phyloP scores from a whole-genome alignment of 2,329 filamentous ascomycete species.

The Clarireedia hainanense region DNA sequence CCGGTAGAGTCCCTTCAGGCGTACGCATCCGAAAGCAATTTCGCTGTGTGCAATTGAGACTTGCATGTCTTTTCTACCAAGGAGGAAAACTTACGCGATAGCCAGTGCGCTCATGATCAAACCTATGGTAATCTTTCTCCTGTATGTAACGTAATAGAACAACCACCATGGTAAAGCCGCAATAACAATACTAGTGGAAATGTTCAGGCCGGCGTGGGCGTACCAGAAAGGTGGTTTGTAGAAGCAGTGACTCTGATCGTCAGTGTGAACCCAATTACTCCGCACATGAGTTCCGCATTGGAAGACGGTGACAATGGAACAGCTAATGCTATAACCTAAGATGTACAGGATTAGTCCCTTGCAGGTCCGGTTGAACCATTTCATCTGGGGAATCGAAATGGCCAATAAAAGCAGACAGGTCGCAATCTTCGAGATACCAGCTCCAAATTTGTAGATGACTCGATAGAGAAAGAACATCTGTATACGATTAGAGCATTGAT shows the following conservation, averaged over 20 bases:
- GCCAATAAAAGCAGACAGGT: conserved; percentile 12
- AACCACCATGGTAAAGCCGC: conserved; percentile 9
- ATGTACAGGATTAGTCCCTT: conserved; percentile 11
- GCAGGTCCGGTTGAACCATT: conserved; percentile 10
- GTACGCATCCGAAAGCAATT: not conserved
- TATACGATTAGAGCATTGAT: not conserved
- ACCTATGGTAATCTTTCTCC: conserved; percentile 10
- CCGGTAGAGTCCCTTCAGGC: not conserved
- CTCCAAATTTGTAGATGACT: conserved; percentile 13
- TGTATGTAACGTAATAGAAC: conserved; percentile 10
- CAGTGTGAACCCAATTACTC: conserved; percentile 10
- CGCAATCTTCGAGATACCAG: conserved; percentile 13
- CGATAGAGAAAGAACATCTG: conserved; percentile 17
- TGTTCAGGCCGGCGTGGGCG: conserved; percentile 11
- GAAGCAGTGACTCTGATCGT: conserved; percentile 12
- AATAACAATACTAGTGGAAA: conserved; percentile 7
- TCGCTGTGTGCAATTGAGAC: not conserved
- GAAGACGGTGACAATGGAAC: conserved; percentile 11
- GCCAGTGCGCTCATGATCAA: conserved; percentile 7
- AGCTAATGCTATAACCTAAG: conserved; percentile 2
- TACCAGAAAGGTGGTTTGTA: conserved; percentile 14
- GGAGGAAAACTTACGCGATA: conserved; percentile 3
- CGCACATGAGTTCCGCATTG: conserved; percentile 11
- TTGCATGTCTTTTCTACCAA: too few species aligned
- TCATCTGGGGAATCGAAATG: conserved; percentile 12